Evolutionary conservation across 2,329 filamentous ascomycete species (phyloP).

Genomic region (Neobulgaria alba): DNA sequence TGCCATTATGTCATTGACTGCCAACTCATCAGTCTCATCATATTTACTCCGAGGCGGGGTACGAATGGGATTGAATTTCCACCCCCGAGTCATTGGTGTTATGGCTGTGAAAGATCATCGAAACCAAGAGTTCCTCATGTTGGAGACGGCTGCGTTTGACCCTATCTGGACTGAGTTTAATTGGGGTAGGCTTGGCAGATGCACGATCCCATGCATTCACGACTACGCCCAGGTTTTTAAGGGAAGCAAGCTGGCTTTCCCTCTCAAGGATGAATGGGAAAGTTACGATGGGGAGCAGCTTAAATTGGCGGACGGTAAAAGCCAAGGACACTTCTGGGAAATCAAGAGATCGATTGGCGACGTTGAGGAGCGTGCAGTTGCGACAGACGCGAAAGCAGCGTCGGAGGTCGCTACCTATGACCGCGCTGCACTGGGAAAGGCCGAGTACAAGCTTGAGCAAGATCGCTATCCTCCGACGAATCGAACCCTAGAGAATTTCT

Average conservation of each 20-base stretch:
- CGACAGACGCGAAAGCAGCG: conserved; percentile 5
- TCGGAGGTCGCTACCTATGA: conserved; percentile 15
- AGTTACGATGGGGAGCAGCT: conserved; percentile 39
- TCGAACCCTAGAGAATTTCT: conserved; percentile 46
- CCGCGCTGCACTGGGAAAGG: conserved; percentile 25
- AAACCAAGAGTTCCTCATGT: conserved; percentile 45
- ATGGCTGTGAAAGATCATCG: conserved; percentile 48
- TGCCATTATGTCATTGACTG: conserved; percentile 45
- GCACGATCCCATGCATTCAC: conserved; percentile 44
- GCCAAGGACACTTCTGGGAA: conserved; percentile 21
- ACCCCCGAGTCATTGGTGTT: conserved; percentile 44
- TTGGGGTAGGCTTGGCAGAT: conserved; percentile 41
- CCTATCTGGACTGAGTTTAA: conserved; percentile 51
- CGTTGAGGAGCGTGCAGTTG: conserved; percentile 13
- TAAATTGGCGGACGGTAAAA: conserved; percentile 23
- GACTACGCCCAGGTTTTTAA: conserved; percentile 46
- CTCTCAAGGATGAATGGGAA: conserved; percentile 43
- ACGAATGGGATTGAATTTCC: conserved; percentile 49
- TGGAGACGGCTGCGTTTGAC: conserved; percentile 48
- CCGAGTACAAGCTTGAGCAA: conserved; percentile 38
- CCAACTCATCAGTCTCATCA: conserved; percentile 46
- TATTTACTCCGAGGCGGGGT: conserved; percentile 47
- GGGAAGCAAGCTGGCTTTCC: conserved; percentile 31
- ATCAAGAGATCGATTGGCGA: conserved; percentile 14
- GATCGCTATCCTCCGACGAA: conserved; percentile 48